Percentiles rank a stretch among this genome's conserved stretches.
Conservation (phyloP, 106 monocot genomes). For the Dendrobium catenatum region DNA sequence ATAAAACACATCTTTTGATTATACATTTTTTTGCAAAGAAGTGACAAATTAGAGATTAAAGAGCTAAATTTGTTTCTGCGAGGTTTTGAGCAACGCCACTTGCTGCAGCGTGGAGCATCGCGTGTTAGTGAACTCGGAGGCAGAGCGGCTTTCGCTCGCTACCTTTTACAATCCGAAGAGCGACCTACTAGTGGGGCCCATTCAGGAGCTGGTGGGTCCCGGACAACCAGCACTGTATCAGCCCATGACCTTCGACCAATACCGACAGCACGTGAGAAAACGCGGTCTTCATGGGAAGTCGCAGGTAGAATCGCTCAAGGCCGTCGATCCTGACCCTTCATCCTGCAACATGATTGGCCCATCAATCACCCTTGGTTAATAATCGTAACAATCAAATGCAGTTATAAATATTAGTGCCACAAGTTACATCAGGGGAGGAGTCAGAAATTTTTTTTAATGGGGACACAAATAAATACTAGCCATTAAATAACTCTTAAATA, state of each 20-base stretch:
- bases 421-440: too few species aligned
- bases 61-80: background rate
- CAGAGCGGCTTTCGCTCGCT: conserved; percentile 10
- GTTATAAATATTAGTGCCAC: too few species aligned
- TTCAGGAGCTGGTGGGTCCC: conserved; percentile 7
- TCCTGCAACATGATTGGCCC: background rate
- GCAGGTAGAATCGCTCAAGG: conserved; percentile 9
- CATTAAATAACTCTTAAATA: too few species aligned
- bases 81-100: conserved; percentile 17
- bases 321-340: background rate
- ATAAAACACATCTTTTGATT: too few species aligned
- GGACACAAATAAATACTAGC: too few species aligned
- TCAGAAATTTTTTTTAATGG: too few species aligned
- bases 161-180: conserved; percentile 25
- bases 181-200: conserved; percentile 7
- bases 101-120: conserved; percentile 27
- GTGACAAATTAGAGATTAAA: too few species aligned
- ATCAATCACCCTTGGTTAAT: background rate
- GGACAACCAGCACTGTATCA: conserved; percentile 3
- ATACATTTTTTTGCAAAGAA: too few species aligned
- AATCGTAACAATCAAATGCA: too few species aligned
- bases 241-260: conserved; percentile 16
- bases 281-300: conserved; percentile 15
- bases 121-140: conserved; percentile 8
- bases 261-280: conserved; percentile 9